Evolutionary conservation across 495 filamentous ascomycete genomes (phyloP), one percentile per base, ranked within the genome.

Genomic region (Penicillium canariense): DNA sequence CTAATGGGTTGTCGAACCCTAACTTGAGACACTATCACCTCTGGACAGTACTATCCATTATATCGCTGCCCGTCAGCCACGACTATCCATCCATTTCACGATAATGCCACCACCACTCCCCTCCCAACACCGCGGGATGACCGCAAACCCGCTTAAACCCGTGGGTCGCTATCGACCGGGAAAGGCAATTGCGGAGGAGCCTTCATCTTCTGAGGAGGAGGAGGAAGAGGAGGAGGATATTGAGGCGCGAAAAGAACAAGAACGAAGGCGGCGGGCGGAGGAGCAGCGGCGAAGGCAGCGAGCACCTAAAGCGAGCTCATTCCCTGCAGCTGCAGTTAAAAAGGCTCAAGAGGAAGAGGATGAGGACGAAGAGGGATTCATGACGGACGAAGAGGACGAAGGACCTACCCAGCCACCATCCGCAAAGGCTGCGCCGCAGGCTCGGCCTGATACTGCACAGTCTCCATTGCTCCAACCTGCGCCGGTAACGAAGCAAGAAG

Each of bases 121-220:
- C 25, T 72, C 73, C 49, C 54, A 62, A n/a, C 68, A 73, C 48
- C 93, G 91, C 74, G 86, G 89, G 55, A 97, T 98, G 93, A 97
- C 93, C 61, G 90, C 90, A 38, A 96, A 98, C 67, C 91, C 90
- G 4, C 70, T 87, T 55, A 85, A 85, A 61, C 88, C 92, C 1
- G 80, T 89, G 9, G 52, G 59, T 44, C 87, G 95, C 22, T 88
- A 96, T 68, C 84, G 91, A 36, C 86, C 91, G 28, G 93, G 93
- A 58, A 97, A 97, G 73, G 72, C 87, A 22, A 69, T 86, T 39
- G 85, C 81, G 8, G 83, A 85, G 61, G 86, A 89, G 28, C 69
- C 71, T 2, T 87, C 81, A 18, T 91, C 87, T 38, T 74, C 77
- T 2, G 80, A 81, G 34, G 78, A 84, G 25, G 87, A 84, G 25